Base-by-base conservation (phyloP, 805 yeast genomes). In the Metschnikowia peoriensis region DNA sequence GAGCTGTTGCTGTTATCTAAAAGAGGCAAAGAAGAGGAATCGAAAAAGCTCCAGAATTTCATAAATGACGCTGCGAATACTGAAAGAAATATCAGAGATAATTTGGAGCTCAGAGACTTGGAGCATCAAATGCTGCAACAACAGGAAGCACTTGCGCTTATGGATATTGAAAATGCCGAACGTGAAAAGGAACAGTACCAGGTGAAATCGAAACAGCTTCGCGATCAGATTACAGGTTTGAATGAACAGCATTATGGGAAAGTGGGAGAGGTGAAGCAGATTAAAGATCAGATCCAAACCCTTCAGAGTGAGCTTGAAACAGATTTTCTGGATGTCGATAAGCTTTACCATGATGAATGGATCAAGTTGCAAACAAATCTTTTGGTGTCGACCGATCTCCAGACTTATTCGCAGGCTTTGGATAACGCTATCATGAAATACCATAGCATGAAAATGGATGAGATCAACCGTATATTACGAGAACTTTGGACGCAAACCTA, bases 401-500 rank as follows among this genome's bases (percentile, higher is more conserved):
- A 78, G 8, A 86, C 88, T 1, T 91, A 91, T 64, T 81, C 89
- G 10, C 89, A 84, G 61, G 97, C 97, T 0, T 75, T 96, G 44
- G 99, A 94, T 64, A 83, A 82, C 56, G 97, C 98, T 0, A 93
- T 94, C 45, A 92, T 94, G 96, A 85, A 85, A 62, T 93, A 83
- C 65, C 99, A 94, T 67, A 81, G 89, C 52, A 71, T 86, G 54
- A 94, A 94, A 66, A 94, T 94, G 99, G 84, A 84, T 60, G 97
- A 91, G 61, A 90, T 93, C 61, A 94, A 94, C 70, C 76, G 87
- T 54, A 87, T 90, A 35, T 75, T 94, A 43, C 94, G 89, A 61
- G 97, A 92, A 62, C 71, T 94, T 41, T 94, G 99, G 99, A 88
- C 89, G 57, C 82, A 82, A 46, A 94, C 99, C 0, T 94, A 94